These are phyloP conservation scores for Ehretia macrophylla DNA, from an alignment of 257 asterid species.

Conservation along the genomic window DNA sequence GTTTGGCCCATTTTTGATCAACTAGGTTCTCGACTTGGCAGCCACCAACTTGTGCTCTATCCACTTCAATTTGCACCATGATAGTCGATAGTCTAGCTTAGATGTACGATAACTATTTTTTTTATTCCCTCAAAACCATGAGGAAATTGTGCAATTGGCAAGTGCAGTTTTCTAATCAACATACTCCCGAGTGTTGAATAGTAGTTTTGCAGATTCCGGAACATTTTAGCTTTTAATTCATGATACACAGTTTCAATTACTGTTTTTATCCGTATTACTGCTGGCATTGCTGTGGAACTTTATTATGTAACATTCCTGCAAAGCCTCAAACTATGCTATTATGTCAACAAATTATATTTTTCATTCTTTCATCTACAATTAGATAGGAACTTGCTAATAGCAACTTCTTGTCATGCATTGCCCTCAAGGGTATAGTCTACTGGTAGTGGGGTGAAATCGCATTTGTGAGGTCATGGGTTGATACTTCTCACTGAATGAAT, in stretches of 20 bases:
- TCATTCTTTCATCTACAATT: neutral
- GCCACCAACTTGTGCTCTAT: neutral
- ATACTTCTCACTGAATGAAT: too few relatives aligned
- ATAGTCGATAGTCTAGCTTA: neutral
- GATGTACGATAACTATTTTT: neutral
- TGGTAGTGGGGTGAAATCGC: too few relatives aligned
- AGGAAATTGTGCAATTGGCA: neutral
- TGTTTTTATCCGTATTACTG: neutral
- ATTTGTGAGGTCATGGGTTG: too few relatives aligned
- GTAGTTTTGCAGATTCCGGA: neutral
- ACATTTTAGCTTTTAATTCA: too few relatives aligned
- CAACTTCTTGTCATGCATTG: too few relatives aligned
- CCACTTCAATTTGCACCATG: neutral
- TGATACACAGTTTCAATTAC: neutral
- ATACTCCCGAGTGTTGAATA: neutral
- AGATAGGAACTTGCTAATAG: too few relatives aligned
- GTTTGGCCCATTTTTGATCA: conserved; percentile 84
- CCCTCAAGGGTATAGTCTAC: too few relatives aligned
- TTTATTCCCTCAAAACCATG: neutral
- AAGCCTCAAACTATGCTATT: neutral
- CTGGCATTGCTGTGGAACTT: neutral
- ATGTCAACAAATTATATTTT: too few relatives aligned
- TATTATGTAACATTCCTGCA: neutral
- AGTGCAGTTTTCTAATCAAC: neutral
- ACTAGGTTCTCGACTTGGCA: conserved; percentile 10